Percentiles rank a stretch among this genome's conserved stretches.
Conservation (phyloP, 2,329 filamentous ascomycete genomes). For the Arthrobotrys sphaeroides region DNA sequence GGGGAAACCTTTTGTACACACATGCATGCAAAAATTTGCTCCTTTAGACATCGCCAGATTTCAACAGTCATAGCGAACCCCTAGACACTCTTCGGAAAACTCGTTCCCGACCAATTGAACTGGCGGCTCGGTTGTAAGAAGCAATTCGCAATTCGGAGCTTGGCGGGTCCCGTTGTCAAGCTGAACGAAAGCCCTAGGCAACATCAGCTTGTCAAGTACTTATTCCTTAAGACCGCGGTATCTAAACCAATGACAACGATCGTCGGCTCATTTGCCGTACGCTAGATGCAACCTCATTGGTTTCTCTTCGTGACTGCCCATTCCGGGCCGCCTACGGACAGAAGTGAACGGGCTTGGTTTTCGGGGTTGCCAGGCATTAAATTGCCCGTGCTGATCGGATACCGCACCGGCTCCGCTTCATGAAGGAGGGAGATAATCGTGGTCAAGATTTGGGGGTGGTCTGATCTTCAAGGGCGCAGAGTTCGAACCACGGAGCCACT, state of each 20-base stretch:
- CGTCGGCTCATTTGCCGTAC: constrained; percentile 28
- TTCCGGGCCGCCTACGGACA: constrained; percentile 28
- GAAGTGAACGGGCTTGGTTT: constrained; percentile 28
- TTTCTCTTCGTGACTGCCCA: constrained; percentile 47
- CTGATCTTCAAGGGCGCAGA: constrained; percentile 3
- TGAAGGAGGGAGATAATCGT: constrained; percentile 18
- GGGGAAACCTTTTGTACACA: neutral
- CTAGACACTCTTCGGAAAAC: constrained; percentile 11
- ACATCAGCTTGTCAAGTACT: constrained; percentile 32
- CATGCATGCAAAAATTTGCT: neutral
- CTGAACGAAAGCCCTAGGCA: constrained; percentile 15
- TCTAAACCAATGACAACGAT: constrained; percentile 19
- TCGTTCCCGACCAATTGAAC: constrained; percentile 33
- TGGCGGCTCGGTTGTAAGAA: constrained; percentile 9
- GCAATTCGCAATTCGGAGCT: constrained; percentile 54
- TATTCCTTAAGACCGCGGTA: constrained; percentile 52
- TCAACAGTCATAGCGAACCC: constrained; percentile 12
- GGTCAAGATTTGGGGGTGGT: constrained; percentile 4
- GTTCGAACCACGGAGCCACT: neutral
- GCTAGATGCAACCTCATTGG: neutral
- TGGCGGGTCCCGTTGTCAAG: constrained; percentile 30
- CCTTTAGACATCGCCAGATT: constrained; percentile 23
- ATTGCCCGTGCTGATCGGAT: constrained; percentile 37
- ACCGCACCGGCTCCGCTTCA: constrained; percentile 12
- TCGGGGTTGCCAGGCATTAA: constrained; percentile 26